phyloP scores from a whole-genome alignment of 2,329 filamentous ascomycete species.

The Botrytis deweyae region DNA sequence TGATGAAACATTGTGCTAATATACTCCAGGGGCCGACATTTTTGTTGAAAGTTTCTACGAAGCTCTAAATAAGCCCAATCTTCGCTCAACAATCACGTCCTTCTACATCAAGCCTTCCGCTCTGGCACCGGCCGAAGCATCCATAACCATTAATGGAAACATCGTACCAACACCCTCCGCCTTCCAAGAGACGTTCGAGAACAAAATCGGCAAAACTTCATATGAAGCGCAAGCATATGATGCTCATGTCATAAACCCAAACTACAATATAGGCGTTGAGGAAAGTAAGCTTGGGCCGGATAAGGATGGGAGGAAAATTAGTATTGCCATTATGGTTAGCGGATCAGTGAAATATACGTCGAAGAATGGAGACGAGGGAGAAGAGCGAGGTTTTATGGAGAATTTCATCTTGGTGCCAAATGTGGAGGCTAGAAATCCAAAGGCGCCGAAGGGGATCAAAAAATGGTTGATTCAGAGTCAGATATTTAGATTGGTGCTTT shows the following conservation, averaged over 20 bases:
- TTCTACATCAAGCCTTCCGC: slow-evolving; percentile 68
- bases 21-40: slow-evolving; percentile 59
- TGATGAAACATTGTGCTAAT: slow-evolving; percentile 13
- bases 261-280: slow-evolving; percentile 58
- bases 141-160: slow-evolving; percentile 80
- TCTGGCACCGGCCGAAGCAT: slow-evolving; percentile 55
- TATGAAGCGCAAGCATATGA: slow-evolving; percentile 78
- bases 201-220: slow-evolving; percentile 57
- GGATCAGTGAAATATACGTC: slow-evolving; percentile 67
- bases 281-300: slow-evolving; percentile 44
- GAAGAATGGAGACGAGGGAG: slow-evolving; percentile 53
- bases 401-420: slow-evolving; percentile 79
- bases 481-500: slow-evolving; percentile 57
- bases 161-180: slow-evolving; percentile 59
- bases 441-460: slow-evolving; percentile 53
- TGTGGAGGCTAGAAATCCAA: slow-evolving; percentile 56
- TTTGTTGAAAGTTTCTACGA: slow-evolving; percentile 77
- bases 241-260: slow-evolving; percentile 73
- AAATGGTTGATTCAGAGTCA: slow-evolving; percentile 70
- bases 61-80: slow-evolving; percentile 61
- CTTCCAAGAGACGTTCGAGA: slow-evolving; percentile 67
- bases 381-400: slow-evolving; percentile 73
- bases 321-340: slow-evolving; percentile 70
- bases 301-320: slow-evolving; percentile 60
- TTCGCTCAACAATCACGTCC: slow-evolving; percentile 50